Evolutionary conservation across 2,329 filamentous ascomycete genomes (phyloP).

Genomic region (Teratosphaeria destructans): DNA sequence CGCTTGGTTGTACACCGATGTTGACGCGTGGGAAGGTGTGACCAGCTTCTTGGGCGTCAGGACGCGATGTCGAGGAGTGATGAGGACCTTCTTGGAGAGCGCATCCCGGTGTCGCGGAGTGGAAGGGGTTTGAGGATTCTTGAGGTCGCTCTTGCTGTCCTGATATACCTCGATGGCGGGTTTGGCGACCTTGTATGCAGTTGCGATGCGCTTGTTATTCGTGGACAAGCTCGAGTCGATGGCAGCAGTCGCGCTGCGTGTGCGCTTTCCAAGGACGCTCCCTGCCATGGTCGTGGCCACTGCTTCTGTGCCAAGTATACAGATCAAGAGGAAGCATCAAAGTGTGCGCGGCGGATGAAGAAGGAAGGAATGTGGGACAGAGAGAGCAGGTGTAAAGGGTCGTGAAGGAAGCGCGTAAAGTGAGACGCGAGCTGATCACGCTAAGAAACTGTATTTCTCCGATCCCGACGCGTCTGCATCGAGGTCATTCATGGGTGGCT

Average conservation of each 20-base stretch:
- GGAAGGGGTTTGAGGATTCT: constrained; percentile 42
- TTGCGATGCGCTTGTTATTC: neutral
- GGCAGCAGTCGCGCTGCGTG: neutral
- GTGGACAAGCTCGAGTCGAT: neutral
- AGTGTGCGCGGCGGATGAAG: neutral
- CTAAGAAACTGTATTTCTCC: neutral
- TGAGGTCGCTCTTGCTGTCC: constrained; percentile 25
- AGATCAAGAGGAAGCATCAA: neutral
- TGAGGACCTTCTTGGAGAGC: constrained; percentile 55
- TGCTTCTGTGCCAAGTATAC: neutral
- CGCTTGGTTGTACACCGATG: constrained; percentile 77
- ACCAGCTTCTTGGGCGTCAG: constrained; percentile 63
- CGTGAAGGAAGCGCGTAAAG: neutral
- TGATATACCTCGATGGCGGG: constrained; percentile 28
- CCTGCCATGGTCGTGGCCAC: neutral
- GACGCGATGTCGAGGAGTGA: constrained; percentile 76
- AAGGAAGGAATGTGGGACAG: neutral
- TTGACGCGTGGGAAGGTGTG: constrained; percentile 53
- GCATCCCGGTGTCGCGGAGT: constrained; percentile 74
- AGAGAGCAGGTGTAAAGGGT: neutral
- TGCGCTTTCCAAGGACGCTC: neutral
- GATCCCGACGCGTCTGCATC: neutral
- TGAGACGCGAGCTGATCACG: neutral
- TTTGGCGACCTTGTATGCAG: constrained; percentile 25
- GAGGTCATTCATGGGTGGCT: neutral